phyloP scores from a whole-genome alignment of 108 stramenopile species.

The Skeletonema potamos region DNA sequence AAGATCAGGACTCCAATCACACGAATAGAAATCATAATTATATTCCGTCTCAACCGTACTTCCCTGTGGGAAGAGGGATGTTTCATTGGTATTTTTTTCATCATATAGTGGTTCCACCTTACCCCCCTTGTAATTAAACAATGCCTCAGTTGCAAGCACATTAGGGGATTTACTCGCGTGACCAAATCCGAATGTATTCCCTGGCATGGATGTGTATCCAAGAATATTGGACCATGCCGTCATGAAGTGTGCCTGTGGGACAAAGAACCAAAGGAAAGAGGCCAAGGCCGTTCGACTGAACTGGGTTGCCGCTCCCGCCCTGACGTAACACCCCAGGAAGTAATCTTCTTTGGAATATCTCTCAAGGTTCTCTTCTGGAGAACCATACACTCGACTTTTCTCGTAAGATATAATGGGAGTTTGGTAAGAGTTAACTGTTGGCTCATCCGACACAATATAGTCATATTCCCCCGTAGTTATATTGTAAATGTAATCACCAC shows the following conservation, averaged over 20 bases:
- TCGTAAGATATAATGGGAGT: slow-evolving; percentile 34
- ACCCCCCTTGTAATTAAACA: slow-evolving; percentile 24
- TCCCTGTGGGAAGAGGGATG: slow-evolving; percentile 35
- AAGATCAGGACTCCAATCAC: neutral
- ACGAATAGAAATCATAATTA: neutral
- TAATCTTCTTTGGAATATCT: slow-evolving; percentile 39
- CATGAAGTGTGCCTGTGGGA: slow-evolving; percentile 54
- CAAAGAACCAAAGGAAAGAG: slow-evolving; percentile 36
- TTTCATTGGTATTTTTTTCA: slow-evolving; percentile 20
- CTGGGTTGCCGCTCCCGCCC: slow-evolving; percentile 9
- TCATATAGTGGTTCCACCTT: slow-evolving; percentile 15
- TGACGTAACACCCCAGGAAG: slow-evolving; percentile 42
- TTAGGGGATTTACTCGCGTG: slow-evolving; percentile 47
- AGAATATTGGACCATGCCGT: slow-evolving; percentile 50
- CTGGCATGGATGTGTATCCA: slow-evolving; percentile 58
- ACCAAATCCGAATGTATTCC: slow-evolving; percentile 30
- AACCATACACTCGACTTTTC: slow-evolving; percentile 16
- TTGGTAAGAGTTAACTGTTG: slow-evolving; percentile 13
- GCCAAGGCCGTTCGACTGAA: neutral
- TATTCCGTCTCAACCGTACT: slow-evolving; percentile 9
- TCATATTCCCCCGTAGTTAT: slow-evolving; percentile 5
- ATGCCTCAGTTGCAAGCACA: slow-evolving; percentile 31
- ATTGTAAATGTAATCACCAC: neutral
- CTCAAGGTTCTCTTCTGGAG: slow-evolving; percentile 24
- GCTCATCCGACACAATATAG: neutral